Conservation (phyloP, 192 early-diverging fungal species). For the Umbelopsis vinacea region DNA sequence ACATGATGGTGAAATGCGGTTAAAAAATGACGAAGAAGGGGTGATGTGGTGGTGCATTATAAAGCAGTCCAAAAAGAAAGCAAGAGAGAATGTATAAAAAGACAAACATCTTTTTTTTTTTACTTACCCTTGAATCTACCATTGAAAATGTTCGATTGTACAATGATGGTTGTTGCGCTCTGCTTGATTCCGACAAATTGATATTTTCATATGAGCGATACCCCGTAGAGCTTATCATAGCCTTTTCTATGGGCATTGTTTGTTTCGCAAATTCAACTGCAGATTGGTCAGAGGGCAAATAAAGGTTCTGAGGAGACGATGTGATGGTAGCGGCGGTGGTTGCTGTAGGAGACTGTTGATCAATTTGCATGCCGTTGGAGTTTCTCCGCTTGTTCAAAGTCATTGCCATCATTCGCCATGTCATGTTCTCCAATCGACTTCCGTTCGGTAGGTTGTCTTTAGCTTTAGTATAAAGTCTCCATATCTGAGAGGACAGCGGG, state of each 20-base stretch:
- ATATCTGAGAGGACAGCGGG: slow-evolving; percentile 59
- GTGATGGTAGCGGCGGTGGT: background rate
- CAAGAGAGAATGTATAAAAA: background rate
- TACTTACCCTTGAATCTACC: background rate
- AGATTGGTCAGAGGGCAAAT: slow-evolving; percentile 12
- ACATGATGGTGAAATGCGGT: slow-evolving; percentile 21
- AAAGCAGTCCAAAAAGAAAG: background rate
- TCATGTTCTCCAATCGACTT: slow-evolving; percentile 76
- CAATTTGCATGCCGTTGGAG: slow-evolving; percentile 5
- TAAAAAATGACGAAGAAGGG: slow-evolving; percentile 24
- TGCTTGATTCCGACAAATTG: background rate
- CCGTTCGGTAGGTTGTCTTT: slow-evolving; percentile 77
- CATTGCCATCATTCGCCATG: slow-evolving; percentile 82
- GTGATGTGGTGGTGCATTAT: background rate
- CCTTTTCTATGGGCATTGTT: slow-evolving; percentile 16
- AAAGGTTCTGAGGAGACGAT: background rate
- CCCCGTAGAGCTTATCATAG: background rate
- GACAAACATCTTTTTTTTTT: background rate
- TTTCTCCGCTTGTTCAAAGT: slow-evolving; percentile 44
- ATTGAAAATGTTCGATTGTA: background rate
- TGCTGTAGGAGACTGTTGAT: background rate
- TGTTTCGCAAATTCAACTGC: slow-evolving; percentile 5
- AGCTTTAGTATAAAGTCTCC: slow-evolving; percentile 78
- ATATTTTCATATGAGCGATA: slow-evolving; percentile 8
- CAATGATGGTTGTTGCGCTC: background rate